Percentiles rank a stretch among this genome's conserved stretches.
These are phyloP conservation scores for Sclerotiophoma versabilis DNA, from an alignment of 2,329 filamentous ascomycete genomes.

Conservation along the genomic window DNA sequence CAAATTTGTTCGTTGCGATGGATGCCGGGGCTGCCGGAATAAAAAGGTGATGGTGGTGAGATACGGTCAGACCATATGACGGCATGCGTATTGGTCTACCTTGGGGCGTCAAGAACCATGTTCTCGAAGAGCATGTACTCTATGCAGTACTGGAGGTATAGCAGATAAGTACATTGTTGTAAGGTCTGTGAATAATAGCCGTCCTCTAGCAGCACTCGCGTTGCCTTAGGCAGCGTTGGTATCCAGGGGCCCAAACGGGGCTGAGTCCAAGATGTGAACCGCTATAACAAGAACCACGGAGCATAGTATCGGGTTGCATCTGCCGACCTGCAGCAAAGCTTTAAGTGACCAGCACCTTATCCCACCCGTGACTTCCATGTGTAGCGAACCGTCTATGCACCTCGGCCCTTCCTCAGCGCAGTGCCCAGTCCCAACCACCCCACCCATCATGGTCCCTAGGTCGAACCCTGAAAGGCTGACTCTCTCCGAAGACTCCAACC, in stretches of 20 bases:
- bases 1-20: not conserved
- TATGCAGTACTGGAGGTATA: not conserved
- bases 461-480: slow-evolving; percentile 20
- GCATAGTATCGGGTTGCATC: too few relatives aligned
- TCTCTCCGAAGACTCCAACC: not conserved
- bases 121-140: not conserved
- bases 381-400: not conserved
- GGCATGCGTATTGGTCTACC: not conserved
- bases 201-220: not conserved
- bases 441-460: slow-evolving; percentile 28
- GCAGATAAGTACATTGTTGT: not conserved
- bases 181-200: not conserved
- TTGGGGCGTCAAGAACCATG: not conserved
- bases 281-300: too few relatives aligned
- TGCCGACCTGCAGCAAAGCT: too few relatives aligned
- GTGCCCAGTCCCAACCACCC: slow-evolving; percentile 33
- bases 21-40: not conserved
- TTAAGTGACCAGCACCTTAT: not conserved
- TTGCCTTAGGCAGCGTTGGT: too few relatives aligned
- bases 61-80: slow-evolving; percentile 9
- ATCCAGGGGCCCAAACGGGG: too few relatives aligned
- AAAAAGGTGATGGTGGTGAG: slow-evolving; percentile 13
- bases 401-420: slow-evolving; percentile 12
- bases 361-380: not conserved
- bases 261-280: too few relatives aligned